phyloP scores from a whole-genome alignment of 768 basidiomycete genomes.

The Lanmaoa rubissima region DNA sequence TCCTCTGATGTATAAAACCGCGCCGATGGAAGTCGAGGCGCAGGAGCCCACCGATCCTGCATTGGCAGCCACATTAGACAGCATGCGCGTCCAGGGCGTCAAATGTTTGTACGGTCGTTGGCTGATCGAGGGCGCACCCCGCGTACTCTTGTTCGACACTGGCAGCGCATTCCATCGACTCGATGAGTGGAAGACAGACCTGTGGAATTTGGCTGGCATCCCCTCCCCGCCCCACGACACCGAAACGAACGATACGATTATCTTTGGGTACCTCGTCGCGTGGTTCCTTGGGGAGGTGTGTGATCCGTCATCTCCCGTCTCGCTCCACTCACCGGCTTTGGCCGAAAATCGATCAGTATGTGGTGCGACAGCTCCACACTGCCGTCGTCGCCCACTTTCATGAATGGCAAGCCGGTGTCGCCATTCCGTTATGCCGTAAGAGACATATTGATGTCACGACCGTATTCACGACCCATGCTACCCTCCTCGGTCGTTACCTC shows the following conservation, averaged over 20 bases:
- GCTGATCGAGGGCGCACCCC: conserved; percentile 96
- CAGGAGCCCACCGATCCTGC: conserved; percentile 84
- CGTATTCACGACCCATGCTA: conserved; percentile 98
- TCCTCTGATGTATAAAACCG: conserved; percentile 97
- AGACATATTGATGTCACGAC: conserved; percentile 98
- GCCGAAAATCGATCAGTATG: conserved; percentile 52
- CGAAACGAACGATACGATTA: conserved; percentile 97
- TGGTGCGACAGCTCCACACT: conserved; percentile 72
- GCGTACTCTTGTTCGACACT: conserved; percentile 94
- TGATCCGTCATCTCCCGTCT: conserved; percentile 16
- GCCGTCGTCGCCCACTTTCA: conserved; percentile 98
- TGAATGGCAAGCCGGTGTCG: conserved; percentile 98
- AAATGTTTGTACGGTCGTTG: conserved; percentile 95
- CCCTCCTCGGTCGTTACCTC: conserved; percentile 95
- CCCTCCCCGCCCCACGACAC: conserved; percentile 95
- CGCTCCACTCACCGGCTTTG: conserved; percentile 2
- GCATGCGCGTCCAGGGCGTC: conserved; percentile 87
- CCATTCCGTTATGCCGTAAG: conserved; percentile 92
- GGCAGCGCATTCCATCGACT: conserved; percentile 81
- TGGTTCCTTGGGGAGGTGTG: conserved; percentile 99
- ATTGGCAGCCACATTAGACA: conserved; percentile 69
- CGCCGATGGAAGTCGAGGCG: conserved; percentile 97
- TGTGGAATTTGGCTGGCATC: conserved; percentile 98
- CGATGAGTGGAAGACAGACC: conserved; percentile 98
- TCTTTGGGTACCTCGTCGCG: conserved; percentile 96